Base-by-base conservation (phyloP, 306 rosid species). In the Sicyos edulis region DNA sequence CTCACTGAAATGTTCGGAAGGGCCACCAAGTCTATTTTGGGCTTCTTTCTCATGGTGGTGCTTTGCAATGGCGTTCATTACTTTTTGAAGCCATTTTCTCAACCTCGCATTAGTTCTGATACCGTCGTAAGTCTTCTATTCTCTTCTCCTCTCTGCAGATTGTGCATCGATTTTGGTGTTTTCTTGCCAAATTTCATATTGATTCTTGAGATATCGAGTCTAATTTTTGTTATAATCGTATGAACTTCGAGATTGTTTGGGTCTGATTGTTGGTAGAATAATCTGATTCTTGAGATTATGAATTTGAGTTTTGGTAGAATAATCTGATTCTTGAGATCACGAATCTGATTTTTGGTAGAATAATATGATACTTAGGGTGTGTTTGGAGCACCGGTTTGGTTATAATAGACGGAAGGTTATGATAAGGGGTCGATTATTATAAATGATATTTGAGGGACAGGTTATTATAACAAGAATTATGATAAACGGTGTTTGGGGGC, bases 61-160 rank as follows among this genome's bases (percentile, higher is more conserved):
- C 64, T 85, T 5, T 90, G 96, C 84, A 88, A 90, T 47, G 84
- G 81, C 29, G 10, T 81, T 8, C 98, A 92, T 76, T 88, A 24
- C 77, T 21, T 83, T 0, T 66, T 92, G 67, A 85, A 44, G 81
- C 96, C 91, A 6, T 81, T 78, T 77, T 75, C 86, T 47, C 96
- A 90, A 42, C 96, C 96, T 37, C 91, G 91, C 15, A 84, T 88
- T 57, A 76, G 91, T 54, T 78, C 96, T 0, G 96, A 88, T 79
- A 84, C 86, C 44, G 7, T 93, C 55, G 98, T 88, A 82, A 84
- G 91, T 76, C 60, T 59, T 37, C 14, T 51, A 6, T 4, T 40
- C 20, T 61, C 22, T 57, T 37, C 14, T 51, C 9, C 2, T 40
- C 20, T 61, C 22, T 57, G 70, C 61, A 52, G 16, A 9, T n/a